Evolutionary conservation across 495 filamentous ascomycete genomes (phyloP).

Genomic region (Penicillium samsonianum): DNA sequence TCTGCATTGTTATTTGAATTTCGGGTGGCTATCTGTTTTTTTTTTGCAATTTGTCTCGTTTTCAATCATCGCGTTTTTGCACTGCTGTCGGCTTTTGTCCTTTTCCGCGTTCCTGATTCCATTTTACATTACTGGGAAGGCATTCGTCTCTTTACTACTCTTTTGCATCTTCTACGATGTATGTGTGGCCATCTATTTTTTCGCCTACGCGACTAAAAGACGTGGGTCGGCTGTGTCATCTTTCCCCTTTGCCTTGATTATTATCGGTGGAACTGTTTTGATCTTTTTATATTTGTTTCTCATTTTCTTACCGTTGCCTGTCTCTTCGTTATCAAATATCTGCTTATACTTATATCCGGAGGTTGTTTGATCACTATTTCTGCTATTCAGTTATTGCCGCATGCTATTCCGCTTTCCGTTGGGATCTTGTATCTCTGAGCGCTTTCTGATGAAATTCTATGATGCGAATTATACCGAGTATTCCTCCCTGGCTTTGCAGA

Average conservation of each 20-base stretch:
- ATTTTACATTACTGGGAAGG: constrained; percentile 31
- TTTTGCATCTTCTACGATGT: constrained; percentile 7
- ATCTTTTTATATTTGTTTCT: constrained; percentile 16
- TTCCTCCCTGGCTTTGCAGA: not conserved
- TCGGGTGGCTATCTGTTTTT: constrained; percentile 38
- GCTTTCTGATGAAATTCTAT: constrained; percentile 16
- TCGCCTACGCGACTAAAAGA: constrained; percentile 27
- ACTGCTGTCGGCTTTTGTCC: constrained; percentile 26
- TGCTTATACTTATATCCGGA: constrained; percentile 33
- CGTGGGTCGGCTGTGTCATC: constrained; percentile 32
- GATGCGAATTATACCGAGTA: not conserved
- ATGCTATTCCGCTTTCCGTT: constrained; percentile 13
- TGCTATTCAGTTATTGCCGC: constrained; percentile 20
- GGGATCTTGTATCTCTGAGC: constrained; percentile 16
- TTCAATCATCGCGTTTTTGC: constrained; percentile 26
- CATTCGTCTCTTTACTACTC: constrained; percentile 23
- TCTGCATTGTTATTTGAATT: constrained; percentile 27
- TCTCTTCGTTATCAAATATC: constrained; percentile 14
- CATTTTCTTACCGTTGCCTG: constrained; percentile 17
- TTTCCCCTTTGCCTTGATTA: constrained; percentile 18
- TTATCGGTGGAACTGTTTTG: constrained; percentile 14
- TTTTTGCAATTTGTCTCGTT: constrained; percentile 19
- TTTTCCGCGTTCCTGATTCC: constrained; percentile 26
- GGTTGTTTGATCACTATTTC: constrained; percentile 51
- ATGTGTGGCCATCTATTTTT: constrained; percentile 21